Conservation (phyloP, 192 early-diverging fungal genomes). For the Rhizoclosmatium globosum region DNA sequence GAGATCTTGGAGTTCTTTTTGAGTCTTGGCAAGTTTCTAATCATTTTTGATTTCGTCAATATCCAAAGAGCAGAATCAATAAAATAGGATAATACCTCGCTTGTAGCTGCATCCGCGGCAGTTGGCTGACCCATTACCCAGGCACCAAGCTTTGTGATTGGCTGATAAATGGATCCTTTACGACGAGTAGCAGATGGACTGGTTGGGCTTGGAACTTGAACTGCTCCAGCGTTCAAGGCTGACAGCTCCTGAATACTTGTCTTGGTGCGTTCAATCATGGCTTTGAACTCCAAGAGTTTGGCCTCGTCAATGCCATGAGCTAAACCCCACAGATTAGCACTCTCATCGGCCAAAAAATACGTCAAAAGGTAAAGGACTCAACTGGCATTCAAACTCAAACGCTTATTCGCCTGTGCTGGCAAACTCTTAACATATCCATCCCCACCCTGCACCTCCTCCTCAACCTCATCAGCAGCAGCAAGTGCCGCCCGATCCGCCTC, state of each 20-base stretch:
- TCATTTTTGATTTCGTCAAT: neutral
- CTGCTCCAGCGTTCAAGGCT: neutral
- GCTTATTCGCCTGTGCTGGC: constrained; percentile 37
- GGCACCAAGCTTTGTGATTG: constrained; percentile 2
- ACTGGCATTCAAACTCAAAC: constrained; percentile 29
- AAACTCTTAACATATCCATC: constrained; percentile 34
- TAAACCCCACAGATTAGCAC: neutral
- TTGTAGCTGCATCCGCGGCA: neutral
- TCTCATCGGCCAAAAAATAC: neutral
- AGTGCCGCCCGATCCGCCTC: constrained; percentile 7
- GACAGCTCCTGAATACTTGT: constrained; percentile 15
- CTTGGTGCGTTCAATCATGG: constrained; percentile 31
- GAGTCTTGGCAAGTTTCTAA: constrained; percentile 34
- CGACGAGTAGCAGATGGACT: neutral
- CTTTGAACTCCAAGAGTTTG: constrained; percentile 17
- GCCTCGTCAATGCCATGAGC: constrained; percentile 16
- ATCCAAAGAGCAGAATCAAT: neutral
- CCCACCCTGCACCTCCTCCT: neutral
- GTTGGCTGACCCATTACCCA: constrained; percentile 19
- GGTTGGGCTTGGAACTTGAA: neutral
- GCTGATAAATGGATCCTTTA: neutral
- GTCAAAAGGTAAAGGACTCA: neutral
- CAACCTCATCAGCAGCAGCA: constrained; percentile 1
- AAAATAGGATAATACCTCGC: neutral
- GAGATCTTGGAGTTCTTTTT: constrained; percentile 32